phyloP scores from a whole-genome alignment of 2,329 filamentous ascomycete genomes.

The Alternaria dauci region DNA sequence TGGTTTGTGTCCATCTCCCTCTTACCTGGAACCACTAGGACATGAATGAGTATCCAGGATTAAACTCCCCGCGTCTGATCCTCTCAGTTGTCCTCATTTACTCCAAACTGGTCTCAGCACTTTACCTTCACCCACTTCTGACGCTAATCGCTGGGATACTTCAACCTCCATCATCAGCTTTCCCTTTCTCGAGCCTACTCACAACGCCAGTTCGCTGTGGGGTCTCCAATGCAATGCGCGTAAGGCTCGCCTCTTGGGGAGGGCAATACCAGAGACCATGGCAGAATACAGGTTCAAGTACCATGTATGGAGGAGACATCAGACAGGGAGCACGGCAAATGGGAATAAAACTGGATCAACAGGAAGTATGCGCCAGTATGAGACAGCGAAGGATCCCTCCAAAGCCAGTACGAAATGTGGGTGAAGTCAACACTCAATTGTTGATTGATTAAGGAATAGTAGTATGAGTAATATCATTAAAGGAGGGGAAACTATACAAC shows the following conservation, averaged over 20 bases:
- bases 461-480: neutral
- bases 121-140: too few species aligned
- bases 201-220: neutral
- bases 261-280: neutral
- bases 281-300: neutral
- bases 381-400: neutral
- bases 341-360: neutral
- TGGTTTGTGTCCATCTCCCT: neutral
- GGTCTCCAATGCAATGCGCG: neutral
- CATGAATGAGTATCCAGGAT: neutral
- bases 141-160: too few species aligned
- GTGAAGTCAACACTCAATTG: neutral
- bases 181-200: too few species aligned
- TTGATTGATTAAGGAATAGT: neutral
- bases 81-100: neutral
- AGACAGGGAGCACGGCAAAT: neutral
- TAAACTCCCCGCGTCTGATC: neutral
- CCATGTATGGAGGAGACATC: neutral
- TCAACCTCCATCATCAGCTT: too few species aligned
- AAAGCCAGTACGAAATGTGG: neutral
- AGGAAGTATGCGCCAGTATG: neutral
- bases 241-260: neutral
- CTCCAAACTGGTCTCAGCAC: too few species aligned
- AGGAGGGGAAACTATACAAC: neutral
- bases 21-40: neutral